A percentile compares a stretch with the other conserved stretches of the same genome.
These are phyloP conservation scores for Solanum chacoense DNA, from an alignment of 305 asterid species.

Conservation along the genomic window DNA sequence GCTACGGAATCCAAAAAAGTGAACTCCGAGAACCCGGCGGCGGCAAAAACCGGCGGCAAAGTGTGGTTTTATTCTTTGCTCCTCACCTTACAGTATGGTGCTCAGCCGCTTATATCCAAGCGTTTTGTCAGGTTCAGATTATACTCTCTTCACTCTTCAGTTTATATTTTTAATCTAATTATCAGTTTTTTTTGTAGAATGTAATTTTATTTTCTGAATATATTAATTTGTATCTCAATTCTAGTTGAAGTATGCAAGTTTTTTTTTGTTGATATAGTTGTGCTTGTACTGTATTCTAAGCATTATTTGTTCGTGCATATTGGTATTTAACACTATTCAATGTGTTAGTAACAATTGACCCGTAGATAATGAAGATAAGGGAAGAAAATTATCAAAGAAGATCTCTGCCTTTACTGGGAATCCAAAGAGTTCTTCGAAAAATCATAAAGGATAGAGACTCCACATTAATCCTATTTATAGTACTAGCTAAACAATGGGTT, in stretches of 20 bases:
- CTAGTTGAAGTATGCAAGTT: neutral
- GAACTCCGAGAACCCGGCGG: slow-evolving; percentile 13
- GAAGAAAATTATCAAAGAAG: neutral
- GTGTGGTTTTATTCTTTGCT: slow-evolving; percentile 76
- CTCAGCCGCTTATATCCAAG: slow-evolving; percentile 87
- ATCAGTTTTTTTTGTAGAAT: neutral
- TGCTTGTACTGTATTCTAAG: neutral
- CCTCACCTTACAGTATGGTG: slow-evolving; percentile 83
- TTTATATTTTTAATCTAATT: neutral
- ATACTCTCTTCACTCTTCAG: neutral
- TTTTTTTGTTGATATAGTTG: neutral
- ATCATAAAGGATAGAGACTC: neutral
- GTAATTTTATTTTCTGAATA: neutral
- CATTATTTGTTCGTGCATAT: neutral
- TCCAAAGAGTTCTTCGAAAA: neutral
- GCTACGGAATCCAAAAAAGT: slow-evolving; percentile 19
- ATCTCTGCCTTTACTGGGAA: neutral
- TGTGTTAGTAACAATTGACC: neutral
- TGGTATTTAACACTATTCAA: neutral
- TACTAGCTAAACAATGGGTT: neutral
- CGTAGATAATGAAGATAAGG: neutral
- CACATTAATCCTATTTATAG: neutral
- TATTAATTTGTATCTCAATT: neutral
- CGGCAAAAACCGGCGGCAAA: slow-evolving; percentile 19
- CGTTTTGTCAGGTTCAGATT: slow-evolving; percentile 60